These are phyloP conservation scores for Ophiostoma himal-ulmi DNA, from an alignment of 2,329 filamentous ascomycete genomes.

Conservation along the genomic window DNA sequence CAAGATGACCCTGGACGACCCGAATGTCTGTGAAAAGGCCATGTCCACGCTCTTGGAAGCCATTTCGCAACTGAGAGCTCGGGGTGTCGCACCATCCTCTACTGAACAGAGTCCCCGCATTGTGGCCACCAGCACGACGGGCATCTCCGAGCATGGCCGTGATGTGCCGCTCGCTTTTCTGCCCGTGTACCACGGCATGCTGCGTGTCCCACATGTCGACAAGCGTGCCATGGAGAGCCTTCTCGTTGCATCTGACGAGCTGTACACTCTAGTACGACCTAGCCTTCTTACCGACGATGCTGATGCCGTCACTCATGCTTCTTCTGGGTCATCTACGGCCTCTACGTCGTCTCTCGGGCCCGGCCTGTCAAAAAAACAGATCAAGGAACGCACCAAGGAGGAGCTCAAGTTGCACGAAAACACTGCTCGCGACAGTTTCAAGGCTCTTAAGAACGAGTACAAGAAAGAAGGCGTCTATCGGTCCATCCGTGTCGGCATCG, in stretches of 20 bases:
- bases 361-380: neutral
- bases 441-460: constrained; percentile 27
- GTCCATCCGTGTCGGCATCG: constrained; percentile 27
- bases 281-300: neutral
- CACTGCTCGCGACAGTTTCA: constrained; percentile 28
- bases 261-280: neutral
- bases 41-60: constrained; percentile 38
- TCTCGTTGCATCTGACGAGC: constrained; percentile 26
- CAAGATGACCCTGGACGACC: constrained; percentile 40
- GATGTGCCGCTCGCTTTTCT: constrained; percentile 39
- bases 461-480: constrained; percentile 9
- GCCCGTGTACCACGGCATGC: constrained; percentile 38
- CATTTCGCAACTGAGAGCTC: neutral
- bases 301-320: neutral
- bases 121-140: constrained; percentile 39
- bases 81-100: neutral
- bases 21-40: constrained; percentile 43
- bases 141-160: constrained; percentile 35
- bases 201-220: constrained; percentile 38
- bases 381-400: neutral
- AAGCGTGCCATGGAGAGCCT: constrained; percentile 42
- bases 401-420: neutral
- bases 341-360: neutral
- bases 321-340: neutral
- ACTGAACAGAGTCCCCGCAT: constrained; percentile 26